Base-by-base conservation (phyloP, 306 rosid genomes). In the Corylus americana region DNA sequence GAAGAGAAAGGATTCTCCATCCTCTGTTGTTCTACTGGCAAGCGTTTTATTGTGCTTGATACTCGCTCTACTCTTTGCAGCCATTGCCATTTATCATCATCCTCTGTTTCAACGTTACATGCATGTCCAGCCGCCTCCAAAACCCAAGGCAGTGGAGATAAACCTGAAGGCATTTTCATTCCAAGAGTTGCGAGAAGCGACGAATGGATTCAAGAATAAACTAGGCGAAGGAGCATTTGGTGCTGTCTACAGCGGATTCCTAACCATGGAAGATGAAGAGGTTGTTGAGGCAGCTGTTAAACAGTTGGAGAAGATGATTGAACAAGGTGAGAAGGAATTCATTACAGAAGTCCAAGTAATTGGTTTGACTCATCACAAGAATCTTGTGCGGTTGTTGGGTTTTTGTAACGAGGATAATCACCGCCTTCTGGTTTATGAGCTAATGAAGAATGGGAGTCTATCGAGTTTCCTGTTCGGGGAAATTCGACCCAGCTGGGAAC, bases 311-410 rank as follows among this genome's bases (percentile, higher is more conserved):
- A 55, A 74, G 22, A 61, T 69, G 53, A 76, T 55, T 29, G 84
- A 83, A 13, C 63, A 67, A 18, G 79, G 76, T 66, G 84, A 80
- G 59, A 76, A 80, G 67, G 87, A 84, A 67, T 84, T 84, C 73
- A 68, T 76, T 11, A 80, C 70, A 11, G 81, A 84, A 80, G 87
- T 84, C 66, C 87, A 79, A 73, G 84, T 80, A 18, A 84, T 84
- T 76, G 87, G 79, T 55, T 54, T 72, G 8, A 84, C 87, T 18
- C 53, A 80, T 57, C 87, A 84, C 22, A 84, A 39, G 78, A 84
- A 80, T 57, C 84, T 84, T 35, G 87, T 76, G 14, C 48, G 73
- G n/a, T 31, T 84, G 17, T 47, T 84, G 49, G 84, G 87, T 4
- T 80, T 76, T 42, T 83, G 84, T 55, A 83, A 79, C 49, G 84